Base-by-base conservation (phyloP, 805 yeast genomes). In the Ogataea philodendri region DNA sequence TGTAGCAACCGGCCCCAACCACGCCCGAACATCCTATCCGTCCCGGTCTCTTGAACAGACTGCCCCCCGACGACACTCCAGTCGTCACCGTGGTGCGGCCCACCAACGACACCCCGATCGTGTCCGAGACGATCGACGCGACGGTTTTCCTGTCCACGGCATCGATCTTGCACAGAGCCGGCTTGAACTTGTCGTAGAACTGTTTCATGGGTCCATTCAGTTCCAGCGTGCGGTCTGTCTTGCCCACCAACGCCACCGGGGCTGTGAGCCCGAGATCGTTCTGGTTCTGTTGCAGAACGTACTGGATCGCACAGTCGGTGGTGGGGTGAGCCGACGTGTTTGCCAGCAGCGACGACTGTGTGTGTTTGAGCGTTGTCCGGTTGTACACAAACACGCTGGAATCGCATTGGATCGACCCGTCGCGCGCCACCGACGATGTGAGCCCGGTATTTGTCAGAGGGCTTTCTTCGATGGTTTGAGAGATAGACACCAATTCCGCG, bases 21-120 rank as follows among this genome's bases (percentile, higher is more conserved):
- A 73, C 42, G 0, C 72, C 77, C 8, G 80, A 76, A 55, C 79
- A 74, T 6, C 81, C 78, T 3, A 73, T 55, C 33, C 81, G 44
- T 0, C 78, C 76, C 0, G 69, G 67, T 2, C 61, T 42, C 41
- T 74, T 72, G 50, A 72, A 65, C 39, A 71, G 59, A 35, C 71
- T 69, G 0, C 81, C 81, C 2, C 81, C 81, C 0, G 79, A 74
- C 1, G 78, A 73, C 0, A 69, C 51, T 0, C 67, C 71, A 3
- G 46, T 20, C 47, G 44, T 16, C 21, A 52, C 6, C 11, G 25
- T 15, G 21, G 26, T 4, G 14, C 15, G 4, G 32, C 32, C 19
- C 26, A 37, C 18, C 2, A 65, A 51, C 4, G 65, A 48, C 2
- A 67, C 43, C 0, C 79, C 79, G 13, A 74, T 59, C 0, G 78